Percentiles rank a stretch among this genome's conserved stretches.
Conservation (phyloP, 2,329 filamentous ascomycete genomes). For the Rugonectria rugulosa region DNA sequence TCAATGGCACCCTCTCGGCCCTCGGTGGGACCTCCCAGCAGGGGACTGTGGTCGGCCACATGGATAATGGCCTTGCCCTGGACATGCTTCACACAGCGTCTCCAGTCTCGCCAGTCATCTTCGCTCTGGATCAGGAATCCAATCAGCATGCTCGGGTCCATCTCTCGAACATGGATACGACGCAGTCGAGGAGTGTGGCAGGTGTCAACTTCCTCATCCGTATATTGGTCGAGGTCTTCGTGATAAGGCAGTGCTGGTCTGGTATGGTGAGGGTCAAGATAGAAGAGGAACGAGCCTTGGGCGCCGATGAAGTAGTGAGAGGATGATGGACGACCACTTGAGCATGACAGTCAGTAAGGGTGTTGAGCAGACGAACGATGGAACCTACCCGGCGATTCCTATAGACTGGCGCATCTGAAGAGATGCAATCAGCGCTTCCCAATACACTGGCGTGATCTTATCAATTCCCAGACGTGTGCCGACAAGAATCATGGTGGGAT, state of each 20-base stretch:
- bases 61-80: slow-evolving; percentile 88
- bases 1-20: slow-evolving; percentile 81
- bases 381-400: slow-evolving; percentile 86
- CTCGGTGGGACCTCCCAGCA: slow-evolving; percentile 56
- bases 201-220: slow-evolving; percentile 75
- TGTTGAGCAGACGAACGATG: neutral
- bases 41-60: slow-evolving; percentile 75
- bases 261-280: slow-evolving; percentile 92
- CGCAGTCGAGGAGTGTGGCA: slow-evolving; percentile 89
- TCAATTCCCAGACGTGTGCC: slow-evolving; percentile 92
- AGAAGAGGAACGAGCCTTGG: slow-evolving; percentile 82
- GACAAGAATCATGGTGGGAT: slow-evolving; percentile 87
- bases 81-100: slow-evolving; percentile 74
- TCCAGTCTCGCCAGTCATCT: slow-evolving; percentile 86
- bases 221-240: slow-evolving; percentile 64
- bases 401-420: slow-evolving; percentile 92
- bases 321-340: slow-evolving; percentile 87
- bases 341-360: slow-evolving; percentile 18
- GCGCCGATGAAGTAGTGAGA: slow-evolving; percentile 72
- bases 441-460: slow-evolving; percentile 92
- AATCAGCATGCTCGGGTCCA: slow-evolving; percentile 98
- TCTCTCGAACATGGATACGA: slow-evolving; percentile 83
- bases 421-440: slow-evolving; percentile 86
- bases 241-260: slow-evolving; percentile 75
- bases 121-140: slow-evolving; percentile 87